A percentile compares a stretch with the other conserved stretches of the same genome.
Conservation (phyloP, 2,329 filamentous ascomycete species). For the Alternaria brassicae region DNA sequence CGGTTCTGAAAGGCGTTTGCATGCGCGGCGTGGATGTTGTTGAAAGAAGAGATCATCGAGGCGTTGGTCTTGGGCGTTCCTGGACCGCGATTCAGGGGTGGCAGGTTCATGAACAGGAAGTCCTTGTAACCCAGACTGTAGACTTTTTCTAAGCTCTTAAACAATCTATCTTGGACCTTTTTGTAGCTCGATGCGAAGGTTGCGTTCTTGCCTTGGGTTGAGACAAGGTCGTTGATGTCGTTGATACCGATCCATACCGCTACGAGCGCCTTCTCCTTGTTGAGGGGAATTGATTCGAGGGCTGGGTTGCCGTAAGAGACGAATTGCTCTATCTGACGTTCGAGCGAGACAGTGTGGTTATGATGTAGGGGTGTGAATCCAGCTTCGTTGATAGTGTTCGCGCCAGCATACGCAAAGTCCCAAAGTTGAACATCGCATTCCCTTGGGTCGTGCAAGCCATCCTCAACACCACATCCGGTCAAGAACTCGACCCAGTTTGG, state of each 20-base stretch:
- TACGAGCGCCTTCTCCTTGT: constrained; percentile 54
- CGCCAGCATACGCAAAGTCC: constrained; percentile 65
- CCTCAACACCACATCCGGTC: constrained; percentile 58
- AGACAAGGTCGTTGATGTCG: constrained; percentile 61
- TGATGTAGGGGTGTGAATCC: constrained; percentile 58
- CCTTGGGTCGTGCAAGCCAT: constrained; percentile 54
- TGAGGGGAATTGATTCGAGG: constrained; percentile 38
- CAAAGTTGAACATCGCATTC: constrained; percentile 59
- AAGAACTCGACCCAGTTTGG: constrained; percentile 64
- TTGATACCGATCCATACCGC: constrained; percentile 65
- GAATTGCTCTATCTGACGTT: constrained; percentile 61
- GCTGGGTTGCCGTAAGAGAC: constrained; percentile 54
- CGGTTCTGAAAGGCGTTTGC: constrained; percentile 43
- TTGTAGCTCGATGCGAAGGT: constrained; percentile 57
- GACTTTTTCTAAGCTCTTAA: constrained; percentile 52
- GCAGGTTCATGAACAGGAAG: constrained; percentile 61
- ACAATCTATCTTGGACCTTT: constrained; percentile 51
- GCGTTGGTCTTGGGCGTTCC: constrained; percentile 53
- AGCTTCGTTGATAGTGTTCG: constrained; percentile 55
- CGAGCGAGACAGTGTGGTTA: constrained; percentile 58
- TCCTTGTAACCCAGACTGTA: constrained; percentile 55
- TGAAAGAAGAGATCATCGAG: constrained; percentile 57
- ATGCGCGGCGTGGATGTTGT: constrained; percentile 49
- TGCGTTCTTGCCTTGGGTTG: constrained; percentile 47
- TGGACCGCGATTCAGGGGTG: constrained; percentile 57